phyloP scores from a whole-genome alignment of 768 basidiomycete genomes.

The Cantharellus cinnabarinus region DNA sequence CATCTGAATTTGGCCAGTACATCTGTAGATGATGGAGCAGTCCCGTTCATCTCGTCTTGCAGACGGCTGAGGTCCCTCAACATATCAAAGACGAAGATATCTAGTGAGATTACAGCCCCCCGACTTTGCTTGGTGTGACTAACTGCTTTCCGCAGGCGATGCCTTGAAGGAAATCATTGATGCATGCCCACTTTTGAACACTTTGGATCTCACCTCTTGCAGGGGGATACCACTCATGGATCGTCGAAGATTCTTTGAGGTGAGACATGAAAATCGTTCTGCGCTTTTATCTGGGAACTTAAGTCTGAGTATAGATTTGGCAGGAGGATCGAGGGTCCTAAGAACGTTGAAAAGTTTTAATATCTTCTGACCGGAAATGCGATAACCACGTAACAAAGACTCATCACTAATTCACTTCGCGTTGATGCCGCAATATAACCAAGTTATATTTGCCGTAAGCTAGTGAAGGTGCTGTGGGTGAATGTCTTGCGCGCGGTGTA shows the following conservation, averaged over 20 bases:
- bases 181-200: constrained; percentile 29
- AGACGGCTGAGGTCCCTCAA: constrained; percentile 26
- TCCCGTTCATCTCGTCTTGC: constrained; percentile 33
- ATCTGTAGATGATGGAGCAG: constrained; percentile 35
- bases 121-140: background rate
- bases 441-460: no score
- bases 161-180: constrained; percentile 40
- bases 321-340: no score
- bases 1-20: constrained; percentile 39
- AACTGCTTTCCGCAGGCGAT: constrained; percentile 19
- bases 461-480: no score
- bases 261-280: constrained; percentile 6
- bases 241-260: constrained; percentile 49
- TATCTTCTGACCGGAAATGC: no score
- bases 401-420: no score
- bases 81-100: constrained; percentile 37
- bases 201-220: constrained; percentile 47
- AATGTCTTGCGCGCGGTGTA: no score
- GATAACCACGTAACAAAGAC: no score
- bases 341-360: no score
- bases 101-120: constrained; percentile 23
- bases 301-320: no score
- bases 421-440: no score
- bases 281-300: background rate
- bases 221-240: constrained; percentile 38